Evolutionary conservation across 306 rosid genomes (phyloP).

Genomic region (Clitoria ternatea): DNA sequence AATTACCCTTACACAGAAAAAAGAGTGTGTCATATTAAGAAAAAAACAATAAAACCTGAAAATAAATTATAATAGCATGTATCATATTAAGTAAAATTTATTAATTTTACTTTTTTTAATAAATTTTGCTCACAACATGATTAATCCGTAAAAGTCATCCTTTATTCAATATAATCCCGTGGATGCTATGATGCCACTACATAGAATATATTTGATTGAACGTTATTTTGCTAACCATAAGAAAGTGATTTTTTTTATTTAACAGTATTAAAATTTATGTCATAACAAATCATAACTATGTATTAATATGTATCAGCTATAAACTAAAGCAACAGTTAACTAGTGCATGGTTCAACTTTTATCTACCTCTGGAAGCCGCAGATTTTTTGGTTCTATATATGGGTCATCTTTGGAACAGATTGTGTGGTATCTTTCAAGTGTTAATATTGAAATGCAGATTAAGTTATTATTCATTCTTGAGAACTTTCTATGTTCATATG

Average conservation of each 20-base stretch:
- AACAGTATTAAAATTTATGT: too few species aligned
- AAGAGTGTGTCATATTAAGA: neutral
- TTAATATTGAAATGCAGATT: neutral
- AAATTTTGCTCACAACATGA: neutral
- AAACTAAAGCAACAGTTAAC: too few species aligned
- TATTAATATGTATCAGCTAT: too few species aligned
- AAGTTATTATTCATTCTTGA: conserved; percentile 10
- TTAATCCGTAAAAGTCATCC: neutral
- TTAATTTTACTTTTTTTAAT: neutral
- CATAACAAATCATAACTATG: too few species aligned
- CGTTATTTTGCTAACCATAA: too few species aligned
- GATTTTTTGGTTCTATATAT: neutral
- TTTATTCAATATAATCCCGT: neutral
- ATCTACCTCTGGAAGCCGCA: too few species aligned
- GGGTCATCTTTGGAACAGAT: neutral
- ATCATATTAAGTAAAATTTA: neutral
- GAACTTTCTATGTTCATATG: neutral
- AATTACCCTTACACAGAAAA: too few species aligned
- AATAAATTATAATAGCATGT: neutral
- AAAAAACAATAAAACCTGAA: neutral
- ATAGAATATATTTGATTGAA: too few species aligned
- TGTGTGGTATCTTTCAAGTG: neutral
- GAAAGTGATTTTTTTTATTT: too few species aligned
- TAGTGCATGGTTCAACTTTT: too few species aligned
- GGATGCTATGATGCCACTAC: neutral